Base-by-base conservation (phyloP, 495 filamentous ascomycete species). In the Aspergillus saccharolyticus region DNA sequence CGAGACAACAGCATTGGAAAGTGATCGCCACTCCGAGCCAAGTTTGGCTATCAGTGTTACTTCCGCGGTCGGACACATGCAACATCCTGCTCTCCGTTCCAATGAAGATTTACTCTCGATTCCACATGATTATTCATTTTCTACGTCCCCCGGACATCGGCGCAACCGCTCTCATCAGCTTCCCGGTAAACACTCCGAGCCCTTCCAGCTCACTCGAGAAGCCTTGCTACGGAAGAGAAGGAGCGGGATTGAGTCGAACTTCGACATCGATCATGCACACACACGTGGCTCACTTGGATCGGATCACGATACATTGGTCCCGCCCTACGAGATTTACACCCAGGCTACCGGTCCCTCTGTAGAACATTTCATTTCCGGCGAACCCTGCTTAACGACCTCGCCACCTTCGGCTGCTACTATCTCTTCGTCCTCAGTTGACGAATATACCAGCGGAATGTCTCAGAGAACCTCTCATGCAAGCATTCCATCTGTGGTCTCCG, bases 381-480 rank as follows among this genome's bases (percentile, higher is more conserved):
- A 84, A 70, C 50, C 80, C 72, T 58, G 69, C 2, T 60, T 75
- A 28, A 74, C 78, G 18, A 76, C 80, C 3, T 85, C 81, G 20
- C 85, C 82, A 5, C 77, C 79, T 16, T 85, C 79, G 30, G 75
- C 79, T 8, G 68, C 71, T 19, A 83, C 80, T 44, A 77, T 83
- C 1, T 75, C 77, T 18, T 77, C 78, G 5, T 74, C 75, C 1
- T 78, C 77, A 20, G 70, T 71, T 16, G 80, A 82, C 55, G 78
- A 83, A 44, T 75, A 78, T 54, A 73, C 78, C 9, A 83, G 84
- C 20, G 78, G 73, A 52, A 84, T 81, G 69, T 79, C 81, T 22
- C 81, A 81, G 42, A 88, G 84, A 65, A 83, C 80, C 42, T 89
- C 87, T 16, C 85, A 90, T 59, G 87, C 88, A 15, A 89, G 87